These are phyloP conservation scores for Hypoxylon rubiginosum DNA, from an alignment of 2,329 filamentous ascomycete genomes.

Conservation along the genomic window DNA sequence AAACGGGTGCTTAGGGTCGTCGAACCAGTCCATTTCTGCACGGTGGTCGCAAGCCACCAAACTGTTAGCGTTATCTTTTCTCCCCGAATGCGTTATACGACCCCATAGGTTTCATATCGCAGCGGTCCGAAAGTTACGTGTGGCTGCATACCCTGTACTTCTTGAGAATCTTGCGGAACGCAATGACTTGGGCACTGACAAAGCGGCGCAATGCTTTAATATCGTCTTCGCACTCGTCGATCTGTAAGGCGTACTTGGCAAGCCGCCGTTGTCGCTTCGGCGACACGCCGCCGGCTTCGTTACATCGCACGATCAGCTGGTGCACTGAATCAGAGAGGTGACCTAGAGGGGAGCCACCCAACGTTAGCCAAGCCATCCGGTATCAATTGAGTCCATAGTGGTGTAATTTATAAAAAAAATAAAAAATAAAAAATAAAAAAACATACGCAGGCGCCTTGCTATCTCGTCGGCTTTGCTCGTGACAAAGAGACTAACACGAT, in stretches of 20 bases:
- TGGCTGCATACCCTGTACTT: conserved; percentile 75
- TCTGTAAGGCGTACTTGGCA: conserved; percentile 66
- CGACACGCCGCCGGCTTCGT: conserved; percentile 54
- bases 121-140: conserved; percentile 19
- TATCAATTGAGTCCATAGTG: conserved; percentile 15
- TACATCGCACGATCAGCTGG: conserved; percentile 61
- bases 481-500: conserved; percentile 83
- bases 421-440: too few relatives aligned
- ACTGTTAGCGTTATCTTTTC: conserved; percentile 21
- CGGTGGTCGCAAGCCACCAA: neutral
- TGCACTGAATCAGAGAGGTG: conserved; percentile 64
- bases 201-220: conserved; percentile 79
- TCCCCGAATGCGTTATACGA: neutral
- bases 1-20: conserved; percentile 74
- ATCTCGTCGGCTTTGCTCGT: conserved; percentile 85
- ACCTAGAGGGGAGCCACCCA: conserved; percentile 53
- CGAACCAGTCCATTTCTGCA: conserved; percentile 85
- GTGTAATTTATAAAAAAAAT: too few relatives aligned
- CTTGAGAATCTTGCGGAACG: conserved; percentile 86
- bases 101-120: conserved; percentile 22
- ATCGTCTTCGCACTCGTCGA: conserved; percentile 75
- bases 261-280: conserved; percentile 66
- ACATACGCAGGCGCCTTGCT: conserved; percentile 74
- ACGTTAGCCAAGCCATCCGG: conserved; percentile 35
- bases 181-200: conserved; percentile 78